phyloP scores from a whole-genome alignment of 805 yeast species.

The Wickerhamiella australiensis region DNA sequence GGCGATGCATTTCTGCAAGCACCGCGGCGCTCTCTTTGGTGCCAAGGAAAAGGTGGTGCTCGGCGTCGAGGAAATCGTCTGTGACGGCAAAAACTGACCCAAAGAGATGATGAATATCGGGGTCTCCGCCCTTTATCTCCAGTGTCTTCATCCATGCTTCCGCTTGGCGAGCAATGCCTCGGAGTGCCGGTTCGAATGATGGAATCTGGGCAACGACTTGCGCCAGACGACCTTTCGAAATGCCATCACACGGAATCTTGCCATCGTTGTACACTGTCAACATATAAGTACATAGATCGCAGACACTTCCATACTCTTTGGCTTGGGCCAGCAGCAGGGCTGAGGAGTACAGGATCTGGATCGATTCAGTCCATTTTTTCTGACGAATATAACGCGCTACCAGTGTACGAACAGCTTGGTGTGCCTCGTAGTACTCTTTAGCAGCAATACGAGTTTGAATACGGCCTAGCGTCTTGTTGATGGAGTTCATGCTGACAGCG shows the following conservation, averaged over 20 bases:
- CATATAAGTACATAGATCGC: conserved; percentile 62
- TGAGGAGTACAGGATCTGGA: conserved; percentile 60
- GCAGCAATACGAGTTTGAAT: conserved; percentile 39
- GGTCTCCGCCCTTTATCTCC: conserved; percentile 53
- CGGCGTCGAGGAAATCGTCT: conserved; percentile 52
- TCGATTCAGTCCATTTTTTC: conserved; percentile 56
- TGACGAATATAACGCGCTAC: conserved; percentile 70
- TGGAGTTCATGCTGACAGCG: conserved; percentile 13
- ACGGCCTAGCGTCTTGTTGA: conserved; percentile 21
- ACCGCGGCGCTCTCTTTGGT: conserved; percentile 38
- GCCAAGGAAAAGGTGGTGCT: conserved; percentile 58
- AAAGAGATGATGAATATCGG: conserved; percentile 57
- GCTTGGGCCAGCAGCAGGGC: conserved; percentile 55
- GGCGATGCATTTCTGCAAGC: conserved; percentile 38
- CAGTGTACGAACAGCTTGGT: conserved; percentile 84
- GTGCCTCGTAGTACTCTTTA: conserved; percentile 86
- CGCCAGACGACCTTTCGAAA: conserved; percentile 36
- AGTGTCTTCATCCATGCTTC: conserved; percentile 45
- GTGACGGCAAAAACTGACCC: conserved; percentile 48
- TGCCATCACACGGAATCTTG: conserved; percentile 33
- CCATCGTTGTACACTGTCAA: conserved; percentile 55
- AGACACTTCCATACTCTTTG: conserved; percentile 65
- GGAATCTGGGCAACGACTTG: conserved; percentile 35
- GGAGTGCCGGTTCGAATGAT: conserved; percentile 47
- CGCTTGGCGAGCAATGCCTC: conserved; percentile 54